Evolutionary conservation across 1,284 basidiomycete species (phyloP).

Genomic region (Sutorius eximius): DNA sequence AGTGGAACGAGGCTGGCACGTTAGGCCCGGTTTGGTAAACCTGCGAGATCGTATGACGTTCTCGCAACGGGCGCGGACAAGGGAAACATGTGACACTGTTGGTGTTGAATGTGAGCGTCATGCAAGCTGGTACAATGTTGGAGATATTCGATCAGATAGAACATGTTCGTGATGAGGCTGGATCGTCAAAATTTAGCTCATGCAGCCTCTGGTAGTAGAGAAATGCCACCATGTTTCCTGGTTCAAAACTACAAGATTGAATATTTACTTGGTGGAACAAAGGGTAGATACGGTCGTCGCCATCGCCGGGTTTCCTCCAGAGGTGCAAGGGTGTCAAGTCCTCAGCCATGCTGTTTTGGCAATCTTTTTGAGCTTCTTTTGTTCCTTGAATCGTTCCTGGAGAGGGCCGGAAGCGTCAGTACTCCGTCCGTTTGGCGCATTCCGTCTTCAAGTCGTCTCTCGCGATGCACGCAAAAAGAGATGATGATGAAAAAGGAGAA

Average conservation of each 20-base stretch:
- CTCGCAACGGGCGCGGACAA: no score
- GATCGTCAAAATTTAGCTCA: no score
- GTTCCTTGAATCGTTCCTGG: conserved; percentile 85
- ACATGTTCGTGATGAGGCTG: no score
- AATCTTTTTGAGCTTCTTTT: conserved; percentile 80
- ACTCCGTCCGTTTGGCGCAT: conserved; percentile 22
- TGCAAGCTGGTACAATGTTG: no score
- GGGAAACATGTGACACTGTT: no score
- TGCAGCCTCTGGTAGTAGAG: no score
- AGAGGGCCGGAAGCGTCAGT: conserved; percentile 21
- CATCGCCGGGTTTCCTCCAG: neutral
- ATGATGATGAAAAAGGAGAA: conserved; percentile 11
- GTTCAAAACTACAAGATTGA: neutral
- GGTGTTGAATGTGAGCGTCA: no score
- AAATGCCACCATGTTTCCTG: no score
- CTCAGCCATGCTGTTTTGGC: conserved; percentile 88
- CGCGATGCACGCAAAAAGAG: conserved; percentile 22
- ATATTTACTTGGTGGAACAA: conserved; percentile 2
- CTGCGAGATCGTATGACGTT: no score
- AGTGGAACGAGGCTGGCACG: no score
- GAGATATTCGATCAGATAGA: no score
- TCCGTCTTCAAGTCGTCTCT: conserved; percentile 23
- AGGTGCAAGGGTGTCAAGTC: conserved; percentile 40
- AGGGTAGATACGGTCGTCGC: conserved; percentile 13
- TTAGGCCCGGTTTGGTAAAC: no score